Evolutionary conservation across 805 yeast genomes (phyloP), one percentile per base, ranked within the genome.

Genomic region (Schwanniomyces vanrijiae): DNA sequence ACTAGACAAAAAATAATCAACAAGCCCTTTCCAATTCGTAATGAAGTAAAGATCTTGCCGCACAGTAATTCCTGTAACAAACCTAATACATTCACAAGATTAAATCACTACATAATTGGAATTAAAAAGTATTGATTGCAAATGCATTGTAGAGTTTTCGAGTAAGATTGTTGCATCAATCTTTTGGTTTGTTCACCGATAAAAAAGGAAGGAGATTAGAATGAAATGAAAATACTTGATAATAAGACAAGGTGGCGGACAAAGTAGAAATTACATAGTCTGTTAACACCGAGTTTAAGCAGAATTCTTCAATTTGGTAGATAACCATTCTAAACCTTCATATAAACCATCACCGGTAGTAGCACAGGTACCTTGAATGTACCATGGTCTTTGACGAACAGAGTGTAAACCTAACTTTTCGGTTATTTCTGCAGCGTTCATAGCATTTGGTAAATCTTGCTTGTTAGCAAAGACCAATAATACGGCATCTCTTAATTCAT

Each of bases 341-440:
- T 90, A 88, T 67, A 90, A 80, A 80, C 98, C 98, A 71, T 91
- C 97, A 78, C 98, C 99, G 54, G 98, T 88, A 59, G 97, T 92
- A 60, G 99, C 99, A 79, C 98, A 91, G 55, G 98, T 89, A 59
- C 99, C 90, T 79, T 92, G 97, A 71, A 94, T 92, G 78, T 88
- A 92, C 99, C 99, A 94, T 65, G 96, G 96, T 78, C 98, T 89
- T 80, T 91, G 96, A 81, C 96, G 88, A 72, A 94, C 86, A 47
- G 97, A 89, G 73, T 91, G 97, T 68, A 92, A 86, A 56, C 97
- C 97, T 65, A 92, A 83, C 76, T 90, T 90, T 77, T 90, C 97
- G 61, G 97, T 90, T 73, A 92, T 88, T 80, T 92, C 98, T 58
- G 97, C 96, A 58, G 98, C 97, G 71, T 88, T 88, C 97, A 92